Evolutionary conservation across 148 eudicot genomes (phyloP).

Genomic region (Vaccinium darrowii): DNA sequence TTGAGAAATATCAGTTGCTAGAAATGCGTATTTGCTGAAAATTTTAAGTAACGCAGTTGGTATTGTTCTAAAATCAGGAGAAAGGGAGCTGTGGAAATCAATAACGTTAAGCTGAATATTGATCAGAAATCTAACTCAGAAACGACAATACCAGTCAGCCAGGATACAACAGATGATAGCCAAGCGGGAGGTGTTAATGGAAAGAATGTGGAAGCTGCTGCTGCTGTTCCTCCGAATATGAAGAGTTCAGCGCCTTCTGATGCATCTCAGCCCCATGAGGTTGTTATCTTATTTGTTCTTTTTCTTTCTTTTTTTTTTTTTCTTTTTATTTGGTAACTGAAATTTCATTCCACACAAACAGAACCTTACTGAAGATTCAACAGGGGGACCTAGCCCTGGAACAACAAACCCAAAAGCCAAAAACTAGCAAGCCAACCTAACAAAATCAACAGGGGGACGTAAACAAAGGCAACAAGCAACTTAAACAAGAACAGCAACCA

Average conservation of each 20-base stretch:
- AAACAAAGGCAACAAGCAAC: neutral
- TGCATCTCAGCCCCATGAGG: constrained; percentile 42
- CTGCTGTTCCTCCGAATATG: constrained; percentile 18
- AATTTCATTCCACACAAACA: neutral
- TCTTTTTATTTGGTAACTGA: neutral
- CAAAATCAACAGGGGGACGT: neutral
- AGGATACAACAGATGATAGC: constrained; percentile 11
- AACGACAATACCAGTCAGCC: constrained; percentile 25
- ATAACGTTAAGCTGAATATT: constrained; percentile 30
- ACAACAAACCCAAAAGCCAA: neutral
- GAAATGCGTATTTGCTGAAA: neutral
- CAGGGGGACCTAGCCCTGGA: neutral
- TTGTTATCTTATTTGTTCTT: constrained; percentile 13
- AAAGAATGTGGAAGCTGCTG: constrained; percentile 32
- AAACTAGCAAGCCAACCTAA: neutral
- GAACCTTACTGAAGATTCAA: neutral
- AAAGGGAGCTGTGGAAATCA: constrained; percentile 33
- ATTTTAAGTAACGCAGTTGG: neutral
- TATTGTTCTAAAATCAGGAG: constrained; percentile 35
- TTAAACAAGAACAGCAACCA: neutral
- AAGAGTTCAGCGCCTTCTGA: constrained; percentile 36
- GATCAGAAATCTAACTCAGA: constrained; percentile 34
- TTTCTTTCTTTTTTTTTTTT: neutral
- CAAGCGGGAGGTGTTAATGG: constrained; percentile 18
- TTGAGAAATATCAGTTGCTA: neutral